Percentiles rank a stretch among this genome's conserved stretches.
phyloP scores from a whole-genome alignment of 192 early-diverging fungal species.

The Entophlyctis helioformis region DNA sequence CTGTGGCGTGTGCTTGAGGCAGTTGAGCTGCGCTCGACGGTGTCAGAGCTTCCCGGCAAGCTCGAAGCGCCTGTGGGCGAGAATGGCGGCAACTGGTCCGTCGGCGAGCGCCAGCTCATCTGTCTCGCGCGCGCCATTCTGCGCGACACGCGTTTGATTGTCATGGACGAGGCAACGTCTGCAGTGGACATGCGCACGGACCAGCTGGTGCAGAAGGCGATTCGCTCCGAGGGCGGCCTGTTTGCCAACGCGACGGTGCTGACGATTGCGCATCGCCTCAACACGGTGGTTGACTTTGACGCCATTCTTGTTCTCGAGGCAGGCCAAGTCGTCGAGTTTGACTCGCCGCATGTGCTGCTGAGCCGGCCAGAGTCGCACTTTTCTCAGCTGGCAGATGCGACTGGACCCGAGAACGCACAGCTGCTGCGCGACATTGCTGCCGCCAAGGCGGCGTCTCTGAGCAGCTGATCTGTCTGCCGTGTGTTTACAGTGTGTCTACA shows the following conservation, averaged over 20 bases:
- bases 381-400: too few species aligned
- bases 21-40: conserved; percentile 31
- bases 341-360: conserved; percentile 30
- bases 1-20: conserved; percentile 56
- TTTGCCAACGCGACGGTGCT: conserved; percentile 35
- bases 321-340: conserved; percentile 37
- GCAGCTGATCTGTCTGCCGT: too few species aligned
- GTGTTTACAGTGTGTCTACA: too few species aligned
- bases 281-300: conserved; percentile 34
- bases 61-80: conserved; percentile 76
- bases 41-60: conserved; percentile 5
- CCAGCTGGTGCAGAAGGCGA: conserved; percentile 30
- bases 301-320: conserved; percentile 25
- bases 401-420: too few species aligned
- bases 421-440: too few species aligned
- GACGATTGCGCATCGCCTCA: conserved; percentile 35
- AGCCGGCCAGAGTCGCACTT: too few species aligned
- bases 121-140: conserved; percentile 67
- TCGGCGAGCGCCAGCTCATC: conserved; percentile 75
- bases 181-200: conserved; percentile 18
- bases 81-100: conserved; percentile 58
- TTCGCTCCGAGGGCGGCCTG: too few species aligned
- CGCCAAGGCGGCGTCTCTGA: too few species aligned
- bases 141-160: conserved; percentile 27
- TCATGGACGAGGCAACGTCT: conserved; percentile 29